Base-by-base conservation (phyloP, 495 filamentous ascomycete genomes). In the Penicillium bialowiezense region DNA sequence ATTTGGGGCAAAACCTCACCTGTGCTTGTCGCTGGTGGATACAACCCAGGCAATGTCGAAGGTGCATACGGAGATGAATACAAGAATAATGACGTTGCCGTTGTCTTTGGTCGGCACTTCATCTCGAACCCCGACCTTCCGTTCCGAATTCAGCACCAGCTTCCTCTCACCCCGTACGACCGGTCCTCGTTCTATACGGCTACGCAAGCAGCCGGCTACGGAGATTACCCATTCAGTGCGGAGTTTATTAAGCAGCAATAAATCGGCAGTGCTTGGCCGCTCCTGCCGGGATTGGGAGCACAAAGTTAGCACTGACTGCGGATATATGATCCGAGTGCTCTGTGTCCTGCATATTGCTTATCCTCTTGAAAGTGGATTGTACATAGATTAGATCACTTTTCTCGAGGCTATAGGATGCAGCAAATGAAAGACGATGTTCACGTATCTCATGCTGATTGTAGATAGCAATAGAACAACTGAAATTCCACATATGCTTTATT, bases 81-180 rank as follows among this genome's bases (percentile, higher is more conserved):
- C 56, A 60, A 62, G 33, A 69, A 72, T 20, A 68, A 68, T 48
- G 65, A 84, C 20, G 63, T 84, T 33, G 59, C 69, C 2, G 61
- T 77, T 10, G 71, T 74, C 0, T 88, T 83, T 62, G 85, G 85
- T 18, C 55, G 81, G 18, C 72, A 71, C 41, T 90, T 83, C 53
- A 81, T 89, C 50, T 71, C 81, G 37, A 89, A 76, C 32, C 86
- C 85, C 2, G 86, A 89, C 60, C 58, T 89, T 34, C 67, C 75
- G 5, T 85, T 76, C 44, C 65, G 82, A 44, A 51, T 88, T 7
- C 57, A 66, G 54, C 60, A 83, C 29, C 79, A 75, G 2, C 26
- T 56, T 39, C 17, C 48, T 21, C 44, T 56, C n/a, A 56, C 14
- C 31, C n/a, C 15, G n/a, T 56, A 56, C 14, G 29, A 56, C 18